These are phyloP conservation scores for Erigeron canadensis DNA, from an alignment of 129 eudicot species.

Conservation along the genomic window DNA sequence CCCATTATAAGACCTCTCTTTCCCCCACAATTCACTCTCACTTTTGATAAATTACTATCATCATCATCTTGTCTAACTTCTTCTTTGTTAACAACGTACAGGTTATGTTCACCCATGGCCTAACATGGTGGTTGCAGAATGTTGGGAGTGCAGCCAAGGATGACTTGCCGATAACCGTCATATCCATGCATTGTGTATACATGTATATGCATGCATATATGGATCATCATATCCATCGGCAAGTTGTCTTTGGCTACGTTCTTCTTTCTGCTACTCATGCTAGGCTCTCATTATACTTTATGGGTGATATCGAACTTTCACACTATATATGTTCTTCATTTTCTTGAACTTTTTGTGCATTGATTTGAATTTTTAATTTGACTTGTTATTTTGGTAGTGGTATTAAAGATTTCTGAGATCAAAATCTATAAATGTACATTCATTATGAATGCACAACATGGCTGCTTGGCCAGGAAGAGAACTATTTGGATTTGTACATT, in stretches of 20 bases:
- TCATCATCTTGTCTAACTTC: conserved; percentile 9
- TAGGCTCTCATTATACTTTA: conserved; percentile 25
- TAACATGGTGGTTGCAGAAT: conserved; percentile 47
- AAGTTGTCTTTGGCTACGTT: conserved; percentile 61
- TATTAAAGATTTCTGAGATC: neutral
- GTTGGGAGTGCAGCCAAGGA: conserved; percentile 51
- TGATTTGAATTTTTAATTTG: neutral
- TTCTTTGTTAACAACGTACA: neutral
- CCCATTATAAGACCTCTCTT: conserved; percentile 32
- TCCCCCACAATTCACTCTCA: conserved; percentile 22
- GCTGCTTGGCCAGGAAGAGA: too few species aligned
- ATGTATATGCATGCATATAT: neutral
- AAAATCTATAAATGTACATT: neutral
- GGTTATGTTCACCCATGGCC: conserved; percentile 38
- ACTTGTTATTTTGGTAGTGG: neutral
- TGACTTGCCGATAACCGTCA: conserved; percentile 45
- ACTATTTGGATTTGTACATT: too few species aligned
- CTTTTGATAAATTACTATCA: too few species aligned
- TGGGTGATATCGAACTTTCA: conserved; percentile 30
- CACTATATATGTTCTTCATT: neutral
- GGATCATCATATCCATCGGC: conserved; percentile 28
- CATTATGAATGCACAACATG: neutral
- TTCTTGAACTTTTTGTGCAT: neutral
- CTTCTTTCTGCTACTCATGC: conserved; percentile 48
- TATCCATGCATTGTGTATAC: neutral